A percentile compares a stretch with the other conserved stretches of the same genome.
Evolutionary conservation across 2,329 filamentous ascomycete species (phyloP).

Genomic region (Fusarium miscanthi): DNA sequence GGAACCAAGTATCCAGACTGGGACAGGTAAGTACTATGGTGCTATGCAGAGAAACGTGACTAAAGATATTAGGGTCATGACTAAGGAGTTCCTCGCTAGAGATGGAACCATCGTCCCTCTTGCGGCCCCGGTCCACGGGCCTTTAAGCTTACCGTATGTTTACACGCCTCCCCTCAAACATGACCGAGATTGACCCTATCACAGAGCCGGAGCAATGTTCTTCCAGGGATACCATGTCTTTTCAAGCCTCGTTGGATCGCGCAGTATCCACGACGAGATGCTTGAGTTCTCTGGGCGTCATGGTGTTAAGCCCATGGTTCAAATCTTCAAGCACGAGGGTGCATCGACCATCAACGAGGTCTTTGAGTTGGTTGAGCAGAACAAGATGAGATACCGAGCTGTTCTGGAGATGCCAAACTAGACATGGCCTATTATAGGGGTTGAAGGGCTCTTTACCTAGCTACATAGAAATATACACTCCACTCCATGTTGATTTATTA

Average conservation of each 20-base stretch:
- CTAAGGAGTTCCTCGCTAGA: conserved; percentile 5
- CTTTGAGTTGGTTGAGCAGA: neutral
- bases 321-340: conserved; percentile 9
- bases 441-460: no score
- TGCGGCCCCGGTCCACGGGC: neutral
- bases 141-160: neutral
- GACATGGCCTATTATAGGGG: neutral
- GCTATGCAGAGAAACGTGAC: accelerated
- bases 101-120: conserved; percentile 2
- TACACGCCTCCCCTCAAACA: accelerated
- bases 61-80: neutral
- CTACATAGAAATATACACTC: accelerated
- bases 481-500: neutral
- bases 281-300: conserved; percentile 2
- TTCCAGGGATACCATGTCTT: conserved; percentile 9
- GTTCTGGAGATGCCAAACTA: neutral
- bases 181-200: neutral
- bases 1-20: conserved; percentile 15
- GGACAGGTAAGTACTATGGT: conserved; percentile 33
- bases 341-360: neutral
- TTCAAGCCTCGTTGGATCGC: conserved; percentile 7
- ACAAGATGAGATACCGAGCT: conserved; percentile 18
- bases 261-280: conserved; percentile 8
- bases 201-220: conserved; percentile 6
- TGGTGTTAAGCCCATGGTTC: neutral